phyloP scores from a whole-genome alignment of 768 basidiomycete species.

The Boletus vermiculosoides region DNA sequence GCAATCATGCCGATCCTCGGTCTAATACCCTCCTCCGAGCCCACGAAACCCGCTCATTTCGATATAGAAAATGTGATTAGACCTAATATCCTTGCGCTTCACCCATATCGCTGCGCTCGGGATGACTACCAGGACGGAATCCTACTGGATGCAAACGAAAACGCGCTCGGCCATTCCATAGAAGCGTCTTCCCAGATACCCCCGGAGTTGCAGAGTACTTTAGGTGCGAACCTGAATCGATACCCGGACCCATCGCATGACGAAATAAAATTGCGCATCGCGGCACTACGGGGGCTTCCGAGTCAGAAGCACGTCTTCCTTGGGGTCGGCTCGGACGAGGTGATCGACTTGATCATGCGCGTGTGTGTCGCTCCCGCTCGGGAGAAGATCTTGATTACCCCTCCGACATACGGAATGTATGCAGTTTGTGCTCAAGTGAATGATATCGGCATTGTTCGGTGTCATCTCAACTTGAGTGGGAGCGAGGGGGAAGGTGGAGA shows the following conservation, averaged over 20 bases:
- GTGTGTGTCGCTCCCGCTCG: conserved; percentile 76
- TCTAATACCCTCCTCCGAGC: conserved; percentile 42
- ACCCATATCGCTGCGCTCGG: conserved; percentile 93
- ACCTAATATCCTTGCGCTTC: conserved; percentile 89
- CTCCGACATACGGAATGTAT: conserved; percentile 99
- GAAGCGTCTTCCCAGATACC: conserved; percentile 33
- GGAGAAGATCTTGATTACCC: conserved; percentile 85
- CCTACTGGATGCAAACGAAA: conserved; percentile 97
- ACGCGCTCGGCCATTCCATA: conserved; percentile 87
- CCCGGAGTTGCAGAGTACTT: conserved; percentile 37
- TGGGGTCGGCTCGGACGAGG: conserved; percentile 96
- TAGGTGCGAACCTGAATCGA: conserved; percentile 68
- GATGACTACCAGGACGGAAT: conserved; percentile 93
- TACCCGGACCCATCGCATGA: conserved; percentile 93
- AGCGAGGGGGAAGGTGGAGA: conserved; percentile 71
- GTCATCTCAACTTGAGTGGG: conserved; percentile 62
- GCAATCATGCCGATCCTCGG: conserved; percentile 71
- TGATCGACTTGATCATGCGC: conserved; percentile 91
- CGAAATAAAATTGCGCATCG: conserved; percentile 73
- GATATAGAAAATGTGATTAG: conserved; percentile 80
- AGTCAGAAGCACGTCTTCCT: conserved; percentile 74
- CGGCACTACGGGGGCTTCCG: conserved; percentile 67
- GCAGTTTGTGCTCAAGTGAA: conserved; percentile 92
- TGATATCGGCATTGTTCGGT: conserved; percentile 79
- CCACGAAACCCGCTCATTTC: conserved; percentile 74